phyloP scores from a whole-genome alignment of 176 grass and related monocot genomes.

The Phoenix roebelenii region DNA sequence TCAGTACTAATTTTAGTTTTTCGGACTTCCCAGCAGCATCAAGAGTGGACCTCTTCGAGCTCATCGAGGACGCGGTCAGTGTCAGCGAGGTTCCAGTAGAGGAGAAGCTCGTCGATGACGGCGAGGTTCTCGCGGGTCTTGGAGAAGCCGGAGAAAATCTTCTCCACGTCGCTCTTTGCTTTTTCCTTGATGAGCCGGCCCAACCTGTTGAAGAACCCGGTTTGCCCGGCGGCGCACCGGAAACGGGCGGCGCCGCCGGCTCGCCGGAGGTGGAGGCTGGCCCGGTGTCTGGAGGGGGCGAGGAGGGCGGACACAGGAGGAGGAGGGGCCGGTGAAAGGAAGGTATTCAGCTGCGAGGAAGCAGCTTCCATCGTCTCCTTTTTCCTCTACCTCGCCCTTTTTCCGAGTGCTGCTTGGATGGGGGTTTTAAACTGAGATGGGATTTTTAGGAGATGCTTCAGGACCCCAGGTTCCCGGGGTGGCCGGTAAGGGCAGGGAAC shows the following conservation, averaged over 20 bases:
- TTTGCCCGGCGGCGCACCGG: slow-evolving; percentile 49
- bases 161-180: slow-evolving; percentile 97
- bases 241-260: not conserved
- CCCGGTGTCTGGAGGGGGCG: slow-evolving; percentile 1
- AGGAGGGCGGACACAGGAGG: slow-evolving; percentile 2
- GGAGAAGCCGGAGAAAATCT: slow-evolving; percentile 94
- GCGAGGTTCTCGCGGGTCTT: slow-evolving; percentile 94
- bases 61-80: slow-evolving; percentile 92
- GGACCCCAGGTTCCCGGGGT: too few relatives aligned
- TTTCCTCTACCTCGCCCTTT: not conserved
- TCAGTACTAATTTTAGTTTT: not conserved
- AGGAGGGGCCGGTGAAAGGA: slow-evolving; percentile 38
- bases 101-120: slow-evolving; percentile 94
- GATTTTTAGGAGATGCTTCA: too few relatives aligned
- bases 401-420: too few relatives aligned
- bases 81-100: slow-evolving; percentile 96
- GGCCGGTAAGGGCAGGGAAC: too few relatives aligned
- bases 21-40: not conserved
- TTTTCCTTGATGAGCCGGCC: slow-evolving; percentile 98
- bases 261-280: slow-evolving; percentile 6
- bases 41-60: slow-evolving; percentile 59
- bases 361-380: slow-evolving; percentile 28
- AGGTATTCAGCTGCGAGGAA: slow-evolving; percentile 31
- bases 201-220: slow-evolving; percentile 90
- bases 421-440: too few relatives aligned